Conservation (phyloP, 371 early-diverging fungal genomes). For the Mortierella sp. region DNA sequence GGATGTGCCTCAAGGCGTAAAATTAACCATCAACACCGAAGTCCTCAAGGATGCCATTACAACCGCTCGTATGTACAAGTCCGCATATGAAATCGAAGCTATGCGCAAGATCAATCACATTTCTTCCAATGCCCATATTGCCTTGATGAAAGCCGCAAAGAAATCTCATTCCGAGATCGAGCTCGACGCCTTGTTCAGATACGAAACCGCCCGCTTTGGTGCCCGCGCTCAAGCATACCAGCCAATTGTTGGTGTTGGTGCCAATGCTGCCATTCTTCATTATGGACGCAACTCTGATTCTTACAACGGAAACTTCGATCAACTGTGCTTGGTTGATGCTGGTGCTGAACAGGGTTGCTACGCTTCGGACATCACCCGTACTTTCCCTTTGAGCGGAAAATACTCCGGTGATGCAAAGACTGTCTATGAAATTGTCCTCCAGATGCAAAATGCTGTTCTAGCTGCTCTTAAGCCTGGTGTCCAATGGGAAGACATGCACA, state of each 20-base stretch:
- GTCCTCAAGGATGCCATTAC: slow-evolving; percentile 71
- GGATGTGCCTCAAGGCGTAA: slow-evolving; percentile 59
- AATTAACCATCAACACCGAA: slow-evolving; percentile 37
- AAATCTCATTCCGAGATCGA: slow-evolving; percentile 78
- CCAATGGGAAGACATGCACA: slow-evolving; percentile 93
- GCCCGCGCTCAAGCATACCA: slow-evolving; percentile 88
- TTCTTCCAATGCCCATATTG: slow-evolving; percentile 82
- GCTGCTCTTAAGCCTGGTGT: slow-evolving; percentile 81
- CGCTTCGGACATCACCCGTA: slow-evolving; percentile 92
- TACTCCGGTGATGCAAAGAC: slow-evolving; percentile 81
- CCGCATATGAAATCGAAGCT: slow-evolving; percentile 78
- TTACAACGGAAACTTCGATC: slow-evolving; percentile 63
- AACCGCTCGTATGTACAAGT: slow-evolving; percentile 85
- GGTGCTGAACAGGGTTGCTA: slow-evolving; percentile 88
- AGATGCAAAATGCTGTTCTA: slow-evolving; percentile 85
- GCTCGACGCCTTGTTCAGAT: slow-evolving; percentile 82
- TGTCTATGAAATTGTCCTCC: slow-evolving; percentile 87
- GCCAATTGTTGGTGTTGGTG: slow-evolving; percentile 87
- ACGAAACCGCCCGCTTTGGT: slow-evolving; percentile 76
- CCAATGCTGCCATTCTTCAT: slow-evolving; percentile 86
- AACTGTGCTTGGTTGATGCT: slow-evolving; percentile 89
- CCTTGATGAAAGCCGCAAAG: slow-evolving; percentile 76
- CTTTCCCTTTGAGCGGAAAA: slow-evolving; percentile 88
- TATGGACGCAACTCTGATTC: slow-evolving; percentile 80
- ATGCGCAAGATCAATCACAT: slow-evolving; percentile 84